Conservation (phyloP, 2,329 filamentous ascomycete species). For the Colletotrichum tropicicola region DNA sequence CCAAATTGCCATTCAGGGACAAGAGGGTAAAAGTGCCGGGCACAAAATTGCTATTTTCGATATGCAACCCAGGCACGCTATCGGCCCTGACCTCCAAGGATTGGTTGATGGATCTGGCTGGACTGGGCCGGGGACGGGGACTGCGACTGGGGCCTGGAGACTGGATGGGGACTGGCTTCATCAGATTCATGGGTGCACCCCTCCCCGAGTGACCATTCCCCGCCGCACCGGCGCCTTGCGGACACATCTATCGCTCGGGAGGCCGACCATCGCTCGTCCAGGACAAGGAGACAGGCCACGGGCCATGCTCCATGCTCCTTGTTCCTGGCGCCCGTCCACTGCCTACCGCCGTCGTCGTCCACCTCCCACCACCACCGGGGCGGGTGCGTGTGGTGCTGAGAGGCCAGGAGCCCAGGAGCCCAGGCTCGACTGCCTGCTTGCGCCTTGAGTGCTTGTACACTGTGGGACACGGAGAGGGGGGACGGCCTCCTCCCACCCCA, state of each 20-base stretch:
- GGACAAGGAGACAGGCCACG: slow-evolving; percentile 19
- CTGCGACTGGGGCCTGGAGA: slow-evolving; percentile 6
- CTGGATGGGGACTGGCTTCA: background rate
- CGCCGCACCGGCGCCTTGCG: slow-evolving; percentile 25
- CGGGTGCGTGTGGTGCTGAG: background rate
- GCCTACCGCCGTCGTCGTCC: slow-evolving; percentile 4
- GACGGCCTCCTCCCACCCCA: background rate
- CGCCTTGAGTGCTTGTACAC: slow-evolving; percentile 2
- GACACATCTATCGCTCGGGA: slow-evolving; percentile 27
- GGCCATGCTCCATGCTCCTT: slow-evolving; percentile 28
- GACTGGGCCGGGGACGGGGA: slow-evolving; percentile 11
- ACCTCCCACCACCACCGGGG: slow-evolving; percentile 9
- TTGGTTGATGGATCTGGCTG: slow-evolving; percentile 16
- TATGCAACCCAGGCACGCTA: slow-evolving; percentile 19
- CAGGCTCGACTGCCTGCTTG: background rate
- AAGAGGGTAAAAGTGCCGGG: background rate
- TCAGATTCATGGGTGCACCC: slow-evolving; percentile 12
- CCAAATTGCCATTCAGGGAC: background rate
- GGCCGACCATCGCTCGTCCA: slow-evolving; percentile 26
- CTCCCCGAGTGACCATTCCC: slow-evolving; percentile 29
- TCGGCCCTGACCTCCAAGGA: slow-evolving; percentile 6
- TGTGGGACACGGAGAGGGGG: slow-evolving; percentile 4
- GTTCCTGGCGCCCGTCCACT: slow-evolving; percentile 26
- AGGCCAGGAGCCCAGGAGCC: background rate
- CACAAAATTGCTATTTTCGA: slow-evolving; percentile 28